Percentiles rank a stretch among this genome's conserved stretches.
phyloP scores from a whole-genome alignment of 306 rosid genomes.

The Senna tora region DNA sequence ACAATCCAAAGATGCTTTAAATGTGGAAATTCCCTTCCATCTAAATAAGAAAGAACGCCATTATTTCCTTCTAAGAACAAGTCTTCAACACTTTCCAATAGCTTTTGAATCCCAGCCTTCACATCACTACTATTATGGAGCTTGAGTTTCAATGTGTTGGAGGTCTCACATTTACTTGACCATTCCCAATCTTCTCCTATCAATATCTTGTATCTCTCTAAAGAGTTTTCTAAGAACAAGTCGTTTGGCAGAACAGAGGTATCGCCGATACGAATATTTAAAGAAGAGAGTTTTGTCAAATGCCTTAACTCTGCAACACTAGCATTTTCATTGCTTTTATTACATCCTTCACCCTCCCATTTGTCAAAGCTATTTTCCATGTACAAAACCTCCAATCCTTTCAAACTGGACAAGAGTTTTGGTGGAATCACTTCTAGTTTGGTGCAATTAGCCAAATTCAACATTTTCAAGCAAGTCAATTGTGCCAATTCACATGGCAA shows the following conservation, averaged over 20 bases:
- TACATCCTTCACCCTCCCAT: conserved; percentile 5
- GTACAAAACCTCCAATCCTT: background rate
- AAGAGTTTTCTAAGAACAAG: conserved; percentile 1
- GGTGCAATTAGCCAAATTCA: background rate
- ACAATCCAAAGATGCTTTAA: conserved; percentile 6
- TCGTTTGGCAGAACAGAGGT: background rate
- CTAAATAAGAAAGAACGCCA: background rate
- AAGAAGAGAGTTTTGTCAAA: background rate
- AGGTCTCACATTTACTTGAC: background rate
- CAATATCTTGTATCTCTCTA: background rate
- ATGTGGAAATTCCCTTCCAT: conserved; percentile 2
- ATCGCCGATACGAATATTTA: background rate
- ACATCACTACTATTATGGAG: background rate
- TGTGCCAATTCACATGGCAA: background rate
- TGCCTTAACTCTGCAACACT: conserved; percentile 5
- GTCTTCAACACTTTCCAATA: conserved; percentile 35
- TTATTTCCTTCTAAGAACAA: background rate
- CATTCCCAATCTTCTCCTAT: conserved; percentile 1
- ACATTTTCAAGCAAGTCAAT: background rate
- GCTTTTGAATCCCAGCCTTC: conserved; percentile 15
- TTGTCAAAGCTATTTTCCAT: background rate
- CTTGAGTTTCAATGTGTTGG: conserved; percentile 11
- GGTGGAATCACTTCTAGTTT: conserved; percentile 7
- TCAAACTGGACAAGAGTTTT: conserved; percentile 1
- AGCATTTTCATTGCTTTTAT: background rate